A percentile compares a stretch with the other conserved stretches of the same genome.
Evolutionary conservation across 2,329 filamentous ascomycete species (phyloP).

Genomic region (Colletotrichum magnum): DNA sequence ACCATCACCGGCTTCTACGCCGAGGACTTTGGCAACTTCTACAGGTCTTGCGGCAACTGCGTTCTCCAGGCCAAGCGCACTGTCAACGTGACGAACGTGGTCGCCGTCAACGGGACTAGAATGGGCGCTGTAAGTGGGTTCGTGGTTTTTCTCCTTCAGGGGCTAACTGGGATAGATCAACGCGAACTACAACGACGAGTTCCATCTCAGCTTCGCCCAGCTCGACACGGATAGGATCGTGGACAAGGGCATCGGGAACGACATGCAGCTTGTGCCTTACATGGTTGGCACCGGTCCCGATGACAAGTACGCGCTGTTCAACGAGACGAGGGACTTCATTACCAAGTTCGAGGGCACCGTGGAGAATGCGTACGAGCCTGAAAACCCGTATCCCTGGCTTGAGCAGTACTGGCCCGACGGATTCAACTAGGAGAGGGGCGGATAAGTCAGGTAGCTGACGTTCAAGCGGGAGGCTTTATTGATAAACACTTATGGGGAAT

Average conservation of each 20-base stretch:
- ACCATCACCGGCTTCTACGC: slow-evolving; percentile 47
- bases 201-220: slow-evolving; percentile 44
- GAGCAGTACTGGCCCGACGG: slow-evolving; percentile 62
- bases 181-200: slow-evolving; percentile 45
- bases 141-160: background rate
- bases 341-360: slow-evolving; percentile 44
- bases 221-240: slow-evolving; percentile 44
- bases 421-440: slow-evolving; percentile 28
- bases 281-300: slow-evolving; percentile 45
- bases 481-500: no score
- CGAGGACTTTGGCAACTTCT: slow-evolving; percentile 45
- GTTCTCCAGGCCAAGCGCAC: slow-evolving; percentile 41
- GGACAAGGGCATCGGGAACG: slow-evolving; percentile 43
- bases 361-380: slow-evolving; percentile 43
- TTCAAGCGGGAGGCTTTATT: no score
- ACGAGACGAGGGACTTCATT: slow-evolving; percentile 46
- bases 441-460: no score
- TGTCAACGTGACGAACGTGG: slow-evolving; percentile 45
- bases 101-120: slow-evolving; percentile 41
- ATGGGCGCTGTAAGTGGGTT: slow-evolving; percentile 22
- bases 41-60: slow-evolving; percentile 46
- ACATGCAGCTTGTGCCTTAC: slow-evolving; percentile 46
- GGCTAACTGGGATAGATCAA: slow-evolving; percentile 42
- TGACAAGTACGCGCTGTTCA: slow-evolving; percentile 47
- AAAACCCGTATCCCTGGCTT: slow-evolving; percentile 66